These are phyloP conservation scores for Agrocybe pediades DNA, from an alignment of 768 basidiomycete species.

Conservation along the genomic window DNA sequence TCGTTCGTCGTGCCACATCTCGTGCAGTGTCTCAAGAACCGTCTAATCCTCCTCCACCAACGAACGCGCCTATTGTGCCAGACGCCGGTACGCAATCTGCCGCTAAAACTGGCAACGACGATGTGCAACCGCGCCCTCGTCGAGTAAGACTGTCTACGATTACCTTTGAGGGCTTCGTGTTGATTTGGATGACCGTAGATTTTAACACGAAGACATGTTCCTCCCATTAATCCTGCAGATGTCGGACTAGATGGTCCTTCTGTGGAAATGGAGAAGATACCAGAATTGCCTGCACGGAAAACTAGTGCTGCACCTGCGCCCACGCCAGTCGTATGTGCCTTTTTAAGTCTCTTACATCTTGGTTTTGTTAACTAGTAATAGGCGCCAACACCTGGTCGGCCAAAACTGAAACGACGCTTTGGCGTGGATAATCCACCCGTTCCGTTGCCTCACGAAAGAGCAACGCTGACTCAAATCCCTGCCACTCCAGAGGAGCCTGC, in stretches of 20 bases:
- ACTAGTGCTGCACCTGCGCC: slow-evolving; percentile 19
- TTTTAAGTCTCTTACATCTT: not conserved
- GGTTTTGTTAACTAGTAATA: slow-evolving; percentile 17
- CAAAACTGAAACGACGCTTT: slow-evolving; percentile 57
- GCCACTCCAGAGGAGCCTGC: slow-evolving; percentile 53
- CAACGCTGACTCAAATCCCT: slow-evolving; percentile 18
- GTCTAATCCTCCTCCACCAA: not conserved
- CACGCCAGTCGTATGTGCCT: slow-evolving; percentile 22
- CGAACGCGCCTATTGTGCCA: not conserved
- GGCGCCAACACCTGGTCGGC: slow-evolving; percentile 42
- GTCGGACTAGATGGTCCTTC: slow-evolving; percentile 50
- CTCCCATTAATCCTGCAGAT: slow-evolving; percentile 35
- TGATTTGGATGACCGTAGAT: slow-evolving; percentile 26
- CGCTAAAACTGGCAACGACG: not conserved
- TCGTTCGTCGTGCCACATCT: slow-evolving; percentile 40
- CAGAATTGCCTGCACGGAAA: slow-evolving; percentile 13
- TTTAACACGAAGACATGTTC: slow-evolving; percentile 46
- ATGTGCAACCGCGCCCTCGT: not conserved
- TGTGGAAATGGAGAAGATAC: slow-evolving; percentile 32
- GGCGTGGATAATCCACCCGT: slow-evolving; percentile 24
- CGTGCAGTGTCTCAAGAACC: slow-evolving; percentile 32
- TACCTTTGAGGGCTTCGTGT: not conserved
- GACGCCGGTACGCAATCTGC: slow-evolving; percentile 5
- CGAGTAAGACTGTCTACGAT: not conserved
- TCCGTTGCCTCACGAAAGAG: slow-evolving; percentile 9